Evolutionary conservation across 2,329 filamentous ascomycete species (phyloP).

Genomic region (Zymoseptoria brevis): DNA sequence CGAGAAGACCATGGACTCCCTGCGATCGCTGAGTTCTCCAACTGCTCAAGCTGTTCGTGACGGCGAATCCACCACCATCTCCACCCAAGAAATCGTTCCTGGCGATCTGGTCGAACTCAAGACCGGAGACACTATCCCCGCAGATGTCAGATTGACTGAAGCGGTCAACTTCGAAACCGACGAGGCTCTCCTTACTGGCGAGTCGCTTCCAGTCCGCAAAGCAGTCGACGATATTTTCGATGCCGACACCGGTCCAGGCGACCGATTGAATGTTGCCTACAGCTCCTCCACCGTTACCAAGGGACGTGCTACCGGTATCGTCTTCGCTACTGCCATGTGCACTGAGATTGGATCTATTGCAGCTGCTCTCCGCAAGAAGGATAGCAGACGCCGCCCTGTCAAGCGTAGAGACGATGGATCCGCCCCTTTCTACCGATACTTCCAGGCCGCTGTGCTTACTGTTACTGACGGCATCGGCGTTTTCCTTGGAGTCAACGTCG

Average conservation of each 20-base stretch:
- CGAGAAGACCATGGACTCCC: slow-evolving; percentile 42
- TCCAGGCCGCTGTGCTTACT: slow-evolving; percentile 46
- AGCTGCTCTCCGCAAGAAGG: slow-evolving; percentile 56
- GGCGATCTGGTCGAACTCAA: slow-evolving; percentile 41
- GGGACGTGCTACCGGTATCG: slow-evolving; percentile 60
- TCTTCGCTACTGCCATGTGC: slow-evolving; percentile 59
- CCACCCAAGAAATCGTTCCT: slow-evolving; percentile 37
- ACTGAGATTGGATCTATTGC: slow-evolving; percentile 71
- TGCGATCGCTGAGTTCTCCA: slow-evolving; percentile 38
- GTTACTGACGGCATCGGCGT: slow-evolving; percentile 50
- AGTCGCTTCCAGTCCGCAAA: slow-evolving; percentile 62
- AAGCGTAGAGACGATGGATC: slow-evolving; percentile 32
- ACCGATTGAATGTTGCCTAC: slow-evolving; percentile 62
- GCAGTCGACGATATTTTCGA: slow-evolving; percentile 47
- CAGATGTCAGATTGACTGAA: slow-evolving; percentile 31
- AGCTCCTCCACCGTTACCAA: slow-evolving; percentile 62
- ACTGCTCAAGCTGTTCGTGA: slow-evolving; percentile 40
- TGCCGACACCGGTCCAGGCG: slow-evolving; percentile 52
- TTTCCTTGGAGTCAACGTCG: slow-evolving; percentile 61
- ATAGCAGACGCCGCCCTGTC: slow-evolving; percentile 34
- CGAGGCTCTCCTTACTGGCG: slow-evolving; percentile 64
- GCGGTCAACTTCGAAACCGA: slow-evolving; percentile 50
- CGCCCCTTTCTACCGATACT: slow-evolving; percentile 27
- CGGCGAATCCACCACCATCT: slow-evolving; percentile 33
- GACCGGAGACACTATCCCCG: slow-evolving; percentile 42